phyloP scores from a whole-genome alignment of 2,329 filamentous ascomycete genomes.

The Epichloe festucae region DNA sequence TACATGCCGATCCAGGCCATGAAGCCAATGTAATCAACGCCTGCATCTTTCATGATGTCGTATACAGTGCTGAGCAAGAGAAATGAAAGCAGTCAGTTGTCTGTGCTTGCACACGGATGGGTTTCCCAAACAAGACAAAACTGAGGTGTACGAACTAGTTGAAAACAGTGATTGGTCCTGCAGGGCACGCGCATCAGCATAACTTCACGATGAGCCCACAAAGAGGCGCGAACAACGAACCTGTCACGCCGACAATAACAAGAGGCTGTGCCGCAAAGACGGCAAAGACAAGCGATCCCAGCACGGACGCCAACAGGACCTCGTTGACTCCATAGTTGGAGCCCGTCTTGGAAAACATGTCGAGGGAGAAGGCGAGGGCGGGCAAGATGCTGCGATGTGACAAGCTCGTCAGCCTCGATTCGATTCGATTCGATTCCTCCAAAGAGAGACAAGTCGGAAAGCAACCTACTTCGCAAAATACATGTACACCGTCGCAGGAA shows the following conservation, averaged over 20 bases:
- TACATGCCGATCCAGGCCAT: conserved; percentile 84
- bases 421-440: background rate
- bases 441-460: background rate
- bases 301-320: conserved; percentile 72
- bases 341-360: conserved; percentile 84
- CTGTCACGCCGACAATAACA: conserved; percentile 83
- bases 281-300: conserved; percentile 71
- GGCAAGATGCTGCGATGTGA: conserved; percentile 60
- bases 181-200: background rate
- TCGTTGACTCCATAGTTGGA: conserved; percentile 85
- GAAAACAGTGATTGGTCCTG: conserved; percentile 81
- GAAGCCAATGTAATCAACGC: conserved; percentile 73
- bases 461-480: conserved; percentile 77
- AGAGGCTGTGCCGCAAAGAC: conserved; percentile 71
- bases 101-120: no score
- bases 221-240: conserved; percentile 19
- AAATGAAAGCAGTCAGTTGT: background rate
- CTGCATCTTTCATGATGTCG: conserved; percentile 67
- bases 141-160: conserved; percentile 49
- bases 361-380: conserved; percentile 75
- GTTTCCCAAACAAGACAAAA: background rate
- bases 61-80: conserved; percentile 54
- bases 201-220: background rate
- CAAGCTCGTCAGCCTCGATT: background rate
- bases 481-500: conserved; percentile 84